Conservation (phyloP, 345 rosid genomes). For the Pelargonium nanum region DNA sequence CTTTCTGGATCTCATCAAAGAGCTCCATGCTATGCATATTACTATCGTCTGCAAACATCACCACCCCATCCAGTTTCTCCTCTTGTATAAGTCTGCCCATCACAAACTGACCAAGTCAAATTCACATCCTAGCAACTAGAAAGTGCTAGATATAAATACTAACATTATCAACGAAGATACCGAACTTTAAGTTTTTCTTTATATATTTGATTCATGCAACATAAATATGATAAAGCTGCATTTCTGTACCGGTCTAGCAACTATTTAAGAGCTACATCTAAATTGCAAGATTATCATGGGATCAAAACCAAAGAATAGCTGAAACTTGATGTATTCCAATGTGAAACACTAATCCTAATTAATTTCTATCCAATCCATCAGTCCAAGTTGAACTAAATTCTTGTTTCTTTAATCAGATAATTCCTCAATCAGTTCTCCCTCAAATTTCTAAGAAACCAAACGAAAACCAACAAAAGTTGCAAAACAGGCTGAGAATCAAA, state of each 20-base stretch:
- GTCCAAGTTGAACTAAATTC: neutral
- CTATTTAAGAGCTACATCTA: neutral
- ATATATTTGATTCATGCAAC: too few relatives aligned
- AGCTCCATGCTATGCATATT: slow-evolving; percentile 97
- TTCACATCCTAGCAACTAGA: slow-evolving; percentile 12
- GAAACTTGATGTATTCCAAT: neutral
- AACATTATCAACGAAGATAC: too few relatives aligned
- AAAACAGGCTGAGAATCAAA: neutral
- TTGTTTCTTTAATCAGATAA: neutral
- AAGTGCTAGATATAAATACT: neutral
- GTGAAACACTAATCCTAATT: neutral
- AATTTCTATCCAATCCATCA: too few relatives aligned
- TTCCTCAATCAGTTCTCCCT: neutral
- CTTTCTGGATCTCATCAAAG: slow-evolving; percentile 83
- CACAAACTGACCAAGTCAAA: slow-evolving; percentile 14
- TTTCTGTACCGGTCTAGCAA: too few relatives aligned
- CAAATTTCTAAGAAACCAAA: neutral
- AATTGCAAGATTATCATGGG: neutral
- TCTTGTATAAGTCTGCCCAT: slow-evolving; percentile 61
- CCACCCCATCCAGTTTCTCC: slow-evolving; percentile 87
- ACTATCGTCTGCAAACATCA: slow-evolving; percentile 92
- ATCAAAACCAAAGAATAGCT: neutral
- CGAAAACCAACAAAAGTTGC: slow-evolving; percentile 2
- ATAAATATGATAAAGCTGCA: too few relatives aligned
- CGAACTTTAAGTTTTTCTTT: too few relatives aligned